A percentile compares a stretch with the other conserved stretches of the same genome.
These are phyloP conservation scores for Crithidia brevicula DNA, from an alignment of 208 protist species.

Conservation along the genomic window DNA sequence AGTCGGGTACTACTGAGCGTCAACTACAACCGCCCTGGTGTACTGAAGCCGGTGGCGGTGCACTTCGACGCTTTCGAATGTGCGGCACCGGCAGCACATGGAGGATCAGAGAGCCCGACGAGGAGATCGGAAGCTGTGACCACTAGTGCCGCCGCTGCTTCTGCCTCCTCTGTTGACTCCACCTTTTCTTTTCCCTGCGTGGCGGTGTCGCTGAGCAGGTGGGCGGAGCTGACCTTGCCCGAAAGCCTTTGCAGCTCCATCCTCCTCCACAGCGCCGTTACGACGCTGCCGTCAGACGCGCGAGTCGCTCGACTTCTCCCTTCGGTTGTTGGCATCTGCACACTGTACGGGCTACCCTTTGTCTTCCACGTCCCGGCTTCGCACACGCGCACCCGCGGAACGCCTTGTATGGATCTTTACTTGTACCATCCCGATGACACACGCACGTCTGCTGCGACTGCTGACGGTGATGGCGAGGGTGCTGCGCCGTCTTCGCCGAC, in stretches of 20 bases:
- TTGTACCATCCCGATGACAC: conserved; percentile 3
- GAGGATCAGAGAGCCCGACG: not conserved
- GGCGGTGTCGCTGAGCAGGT: conserved; percentile 16
- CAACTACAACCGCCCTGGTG: conserved; percentile 37
- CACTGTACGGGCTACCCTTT: conserved; percentile 47
- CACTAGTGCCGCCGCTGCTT: not conserved
- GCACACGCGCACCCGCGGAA: not conserved
- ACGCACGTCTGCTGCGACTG: too few relatives aligned
- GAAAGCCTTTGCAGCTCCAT: conserved; percentile 15
- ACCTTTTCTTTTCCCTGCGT: too few relatives aligned
- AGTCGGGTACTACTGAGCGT: conserved; percentile 42
- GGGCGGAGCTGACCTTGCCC: conserved; percentile 31
- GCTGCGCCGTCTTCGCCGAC: not conserved
- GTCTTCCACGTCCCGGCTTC: conserved; percentile 39
- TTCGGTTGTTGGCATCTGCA: conserved; percentile 41
- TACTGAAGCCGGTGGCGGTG: conserved; percentile 60
- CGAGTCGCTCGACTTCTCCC: conserved; percentile 1
- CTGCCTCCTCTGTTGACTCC: not conserved
- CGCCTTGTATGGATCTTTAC: conserved; percentile 1
- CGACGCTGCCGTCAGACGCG: conserved; percentile 1
- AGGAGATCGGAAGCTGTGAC: too few relatives aligned
- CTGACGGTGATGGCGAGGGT: not conserved
- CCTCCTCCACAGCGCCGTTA: not conserved
- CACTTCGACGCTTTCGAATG: not conserved
- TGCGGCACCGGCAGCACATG: not conserved